Evolutionary conservation across 176 grass and related monocot species (phyloP), one percentile per base, ranked within the genome.

Genomic region (Juncus inflexus): DNA sequence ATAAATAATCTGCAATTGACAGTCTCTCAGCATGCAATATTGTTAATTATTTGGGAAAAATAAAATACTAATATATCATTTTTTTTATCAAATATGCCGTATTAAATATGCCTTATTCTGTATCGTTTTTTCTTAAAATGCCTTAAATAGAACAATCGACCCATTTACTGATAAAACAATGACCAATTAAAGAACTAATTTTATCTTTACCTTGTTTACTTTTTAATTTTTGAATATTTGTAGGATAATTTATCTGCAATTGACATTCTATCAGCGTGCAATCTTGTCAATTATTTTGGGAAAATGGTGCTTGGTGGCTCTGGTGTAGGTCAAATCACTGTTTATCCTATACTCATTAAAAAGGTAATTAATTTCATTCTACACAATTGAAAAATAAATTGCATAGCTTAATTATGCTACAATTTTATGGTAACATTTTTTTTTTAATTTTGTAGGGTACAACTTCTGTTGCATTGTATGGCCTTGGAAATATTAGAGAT

Each of bases 1-100:
- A 96, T 90, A 87, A 90, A 35, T 19, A 83, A 28, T 90, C 91
- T 13, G 69, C 74, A 42, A 90, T 83, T 11, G 87, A 90, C 41
- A 84, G 85, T 53, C 81, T 96, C 9, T 83, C 91, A 4, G 81
- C 87, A 50, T 75, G 81, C 60, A 87, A 90, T 74, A 43, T 96
- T 60, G 73, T 96, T 41, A 96, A 96, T 67, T 96, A 90, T 63
- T 96, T 90, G 63, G 91, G 91, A 35, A 96, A 96, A 63, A 79
- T 85, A 28, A 28, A 28, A 28, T 28, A 28, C 19, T 28, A 28
- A 47, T 47, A 47, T 47, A 47, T 9, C 43, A 47, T 47, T 47
- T 1, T 28, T 47, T 6, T 5, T 1, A 2, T 47, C 2, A 5
- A 9, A 47, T 47, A 47, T 47, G 1, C 2, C 43, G 2, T 47